Conservation (phyloP, 805 yeast genomes). For the Candida quercuum region DNA sequence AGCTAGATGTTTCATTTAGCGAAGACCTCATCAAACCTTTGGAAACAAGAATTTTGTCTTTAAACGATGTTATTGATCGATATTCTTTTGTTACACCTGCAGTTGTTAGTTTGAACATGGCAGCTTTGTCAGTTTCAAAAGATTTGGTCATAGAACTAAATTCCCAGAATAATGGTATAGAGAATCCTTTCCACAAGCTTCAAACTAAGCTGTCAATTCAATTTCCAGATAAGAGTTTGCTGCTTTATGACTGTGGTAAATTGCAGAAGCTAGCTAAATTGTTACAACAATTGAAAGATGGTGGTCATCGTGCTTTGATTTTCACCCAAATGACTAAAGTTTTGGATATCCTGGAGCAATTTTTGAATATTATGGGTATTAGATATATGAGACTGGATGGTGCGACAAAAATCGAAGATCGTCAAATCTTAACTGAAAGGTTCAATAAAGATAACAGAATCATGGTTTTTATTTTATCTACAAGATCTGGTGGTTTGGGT, state of each 20-base stretch:
- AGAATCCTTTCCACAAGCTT: slow-evolving; percentile 66
- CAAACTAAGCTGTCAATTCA: slow-evolving; percentile 88
- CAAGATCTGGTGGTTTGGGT: slow-evolving; percentile 98
- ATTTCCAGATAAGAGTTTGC: slow-evolving; percentile 88
- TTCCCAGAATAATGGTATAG: slow-evolving; percentile 25
- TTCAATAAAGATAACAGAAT: slow-evolving; percentile 83
- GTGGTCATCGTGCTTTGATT: slow-evolving; percentile 90
- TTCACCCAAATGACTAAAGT: slow-evolving; percentile 99
- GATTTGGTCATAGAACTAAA: slow-evolving; percentile 25
- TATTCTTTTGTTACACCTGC: slow-evolving; percentile 87
- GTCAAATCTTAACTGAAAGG: slow-evolving; percentile 89
- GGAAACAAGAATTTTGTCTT: slow-evolving; percentile 30
- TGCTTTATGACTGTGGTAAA: slow-evolving; percentile 97
- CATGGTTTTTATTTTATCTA: slow-evolving; percentile 87
- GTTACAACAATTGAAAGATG: slow-evolving; percentile 69
- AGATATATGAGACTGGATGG: slow-evolving; percentile 95
- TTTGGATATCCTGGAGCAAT: slow-evolving; percentile 86
- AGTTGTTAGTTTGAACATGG: slow-evolving; percentile 72
- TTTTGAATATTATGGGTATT: slow-evolving; percentile 90
- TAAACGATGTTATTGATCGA: slow-evolving; percentile 56
- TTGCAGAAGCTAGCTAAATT: slow-evolving; percentile 77
- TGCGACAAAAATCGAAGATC: slow-evolving; percentile 93
- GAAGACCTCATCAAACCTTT: slow-evolving; percentile 37
- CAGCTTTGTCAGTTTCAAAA: slow-evolving; percentile 43
- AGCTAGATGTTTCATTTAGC: slow-evolving; percentile 6